A percentile compares a stretch with the other conserved stretches of the same genome.
Conservation (phyloP, 805 yeast species). For the Ogataea trehaloabstinens region DNA sequence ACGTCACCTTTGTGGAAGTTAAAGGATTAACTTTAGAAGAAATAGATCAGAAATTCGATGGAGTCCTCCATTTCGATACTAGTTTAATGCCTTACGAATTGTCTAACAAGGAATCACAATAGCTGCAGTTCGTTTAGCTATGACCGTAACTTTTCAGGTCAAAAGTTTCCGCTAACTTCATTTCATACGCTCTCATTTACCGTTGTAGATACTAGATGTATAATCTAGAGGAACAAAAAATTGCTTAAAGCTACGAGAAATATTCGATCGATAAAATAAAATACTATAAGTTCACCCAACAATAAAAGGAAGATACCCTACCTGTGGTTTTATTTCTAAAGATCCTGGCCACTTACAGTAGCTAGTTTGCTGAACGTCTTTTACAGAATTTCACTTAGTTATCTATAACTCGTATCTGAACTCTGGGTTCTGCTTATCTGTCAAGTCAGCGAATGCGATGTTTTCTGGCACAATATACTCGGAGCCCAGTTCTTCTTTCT, state of each 20-base stretch:
- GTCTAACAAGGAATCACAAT: background rate
- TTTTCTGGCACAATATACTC: constrained; percentile 12
- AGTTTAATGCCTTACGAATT: background rate
- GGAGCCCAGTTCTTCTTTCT: constrained; percentile 18
- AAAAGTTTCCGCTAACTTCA: background rate
- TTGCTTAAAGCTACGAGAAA: too few species aligned
- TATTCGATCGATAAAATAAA: too few species aligned
- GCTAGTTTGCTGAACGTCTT: too few species aligned
- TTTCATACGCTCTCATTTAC: too few species aligned
- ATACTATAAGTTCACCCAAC: too few species aligned
- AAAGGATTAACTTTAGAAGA: constrained; percentile 29
- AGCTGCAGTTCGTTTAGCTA: background rate
- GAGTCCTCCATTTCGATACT: constrained; percentile 14
- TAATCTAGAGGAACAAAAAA: background rate
- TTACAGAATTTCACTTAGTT: too few species aligned
- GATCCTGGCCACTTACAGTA: too few species aligned
- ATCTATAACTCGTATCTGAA: constrained; percentile 40
- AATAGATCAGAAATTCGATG: constrained; percentile 28
- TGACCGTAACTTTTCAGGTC: background rate
- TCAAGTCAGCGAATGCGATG: constrained; percentile 47
- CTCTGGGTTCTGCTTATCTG: constrained; percentile 49
- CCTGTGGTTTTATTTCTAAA: too few species aligned
- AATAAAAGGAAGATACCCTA: too few species aligned
- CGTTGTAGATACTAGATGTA: background rate
- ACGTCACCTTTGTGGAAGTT: constrained; percentile 27